A percentile compares a stretch with the other conserved stretches of the same genome.
These are phyloP conservation scores for Pseudogymnoascus sp. DNA, from an alignment of 2,329 filamentous ascomycete species.

Conservation along the genomic window DNA sequence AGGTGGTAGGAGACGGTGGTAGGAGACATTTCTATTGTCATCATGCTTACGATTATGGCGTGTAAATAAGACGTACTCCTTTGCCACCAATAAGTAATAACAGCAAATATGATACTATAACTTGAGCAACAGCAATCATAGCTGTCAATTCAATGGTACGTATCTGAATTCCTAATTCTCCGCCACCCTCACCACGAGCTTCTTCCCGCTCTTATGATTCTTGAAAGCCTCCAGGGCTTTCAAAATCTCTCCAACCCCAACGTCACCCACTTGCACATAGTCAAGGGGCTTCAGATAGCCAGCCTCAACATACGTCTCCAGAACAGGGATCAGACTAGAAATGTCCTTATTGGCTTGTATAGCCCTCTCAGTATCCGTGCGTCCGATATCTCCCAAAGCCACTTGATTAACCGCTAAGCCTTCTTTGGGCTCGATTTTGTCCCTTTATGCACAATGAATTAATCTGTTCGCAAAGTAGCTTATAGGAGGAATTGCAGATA, in stretches of 20 bases:
- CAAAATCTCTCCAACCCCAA: conserved; percentile 17
- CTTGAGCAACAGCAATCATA: neutral
- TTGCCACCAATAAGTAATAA: no score
- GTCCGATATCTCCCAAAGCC: conserved; percentile 19
- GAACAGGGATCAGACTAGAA: conserved; percentile 15
- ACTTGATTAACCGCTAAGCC: conserved; percentile 18
- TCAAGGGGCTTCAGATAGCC: conserved; percentile 20
- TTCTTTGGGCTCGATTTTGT: conserved; percentile 14
- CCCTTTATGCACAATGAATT: conserved; percentile 13
- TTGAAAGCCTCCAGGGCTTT: conserved; percentile 18
- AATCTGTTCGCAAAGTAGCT: neutral
- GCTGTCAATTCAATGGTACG: neutral
- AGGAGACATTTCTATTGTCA: no score
- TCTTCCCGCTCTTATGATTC: conserved; percentile 17
- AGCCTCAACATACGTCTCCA: conserved; percentile 17
- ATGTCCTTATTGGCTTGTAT: conserved; percentile 17
- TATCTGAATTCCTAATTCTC: neutral
- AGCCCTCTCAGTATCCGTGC: conserved; percentile 13
- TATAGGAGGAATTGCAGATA: neutral
- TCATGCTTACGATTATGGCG: no score
- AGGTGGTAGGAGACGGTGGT: no score
- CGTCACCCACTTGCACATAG: conserved; percentile 19
- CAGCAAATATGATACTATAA: neutral
- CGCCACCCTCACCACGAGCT: conserved; percentile 19
- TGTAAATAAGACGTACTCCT: no score